These are phyloP conservation scores for Fusarium denticulatum DNA, from an alignment of 2,329 filamentous ascomycete genomes.

Conservation along the genomic window DNA sequence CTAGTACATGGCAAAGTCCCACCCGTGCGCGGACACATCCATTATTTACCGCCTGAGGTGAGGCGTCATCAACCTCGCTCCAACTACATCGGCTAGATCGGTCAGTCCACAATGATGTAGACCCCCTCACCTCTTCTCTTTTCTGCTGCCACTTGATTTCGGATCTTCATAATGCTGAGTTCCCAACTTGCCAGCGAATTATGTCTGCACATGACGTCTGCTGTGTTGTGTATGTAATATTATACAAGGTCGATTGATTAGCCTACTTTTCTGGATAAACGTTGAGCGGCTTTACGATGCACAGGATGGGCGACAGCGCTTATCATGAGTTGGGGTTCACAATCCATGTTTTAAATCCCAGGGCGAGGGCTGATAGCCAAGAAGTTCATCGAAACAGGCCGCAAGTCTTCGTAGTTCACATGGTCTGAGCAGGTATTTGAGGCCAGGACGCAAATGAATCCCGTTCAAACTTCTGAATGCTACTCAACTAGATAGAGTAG, in stretches of 20 bases:
- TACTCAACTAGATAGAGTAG: not conserved
- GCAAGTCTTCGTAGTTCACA: not conserved
- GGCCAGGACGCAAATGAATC: not conserved
- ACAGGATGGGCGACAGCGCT: not conserved
- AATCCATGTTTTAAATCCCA: not conserved
- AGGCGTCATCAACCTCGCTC: slow-evolving; percentile 42
- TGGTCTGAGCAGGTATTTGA: not conserved
- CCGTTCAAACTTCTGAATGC: not conserved
- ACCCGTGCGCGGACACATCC: slow-evolving; percentile 17
- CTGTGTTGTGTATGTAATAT: not conserved
- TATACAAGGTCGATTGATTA: slow-evolving; percentile 1
- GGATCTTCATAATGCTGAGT: not conserved
- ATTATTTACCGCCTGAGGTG: slow-evolving; percentile 31
- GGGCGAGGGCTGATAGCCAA: slow-evolving; percentile 8
- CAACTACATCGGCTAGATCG: slow-evolving; percentile 41
- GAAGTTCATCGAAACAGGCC: not conserved
- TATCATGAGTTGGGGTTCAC: slow-evolving; percentile 1
- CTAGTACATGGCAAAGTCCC: slow-evolving; percentile 33
- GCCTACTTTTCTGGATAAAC: slow-evolving; percentile 6
- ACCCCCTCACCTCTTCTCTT: slow-evolving; percentile 9
- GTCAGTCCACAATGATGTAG: slow-evolving; percentile 47
- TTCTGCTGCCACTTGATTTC: not conserved
- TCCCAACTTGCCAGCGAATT: not conserved
- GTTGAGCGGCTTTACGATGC: not conserved
- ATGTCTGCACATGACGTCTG: not conserved